Base-by-base conservation (phyloP, 805 yeast genomes). In the Wickerhamomyces subpelliculosus region DNA sequence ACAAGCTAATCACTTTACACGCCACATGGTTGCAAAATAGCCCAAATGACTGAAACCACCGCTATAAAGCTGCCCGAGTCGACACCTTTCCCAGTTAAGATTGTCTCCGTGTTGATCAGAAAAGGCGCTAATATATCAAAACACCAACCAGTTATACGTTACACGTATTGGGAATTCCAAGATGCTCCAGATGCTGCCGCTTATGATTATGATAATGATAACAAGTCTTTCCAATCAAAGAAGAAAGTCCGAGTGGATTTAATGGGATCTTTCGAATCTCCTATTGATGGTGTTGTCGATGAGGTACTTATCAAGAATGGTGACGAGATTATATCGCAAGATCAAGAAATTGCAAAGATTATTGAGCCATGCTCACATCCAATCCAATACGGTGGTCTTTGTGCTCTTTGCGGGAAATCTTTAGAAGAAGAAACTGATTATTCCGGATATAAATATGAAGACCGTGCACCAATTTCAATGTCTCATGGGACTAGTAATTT, bases 381-480 rank as follows among this genome's bases (percentile, higher is more conserved):
- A 2, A 88, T 93, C 21, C 97, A 93, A 49, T 93, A 82, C 54
- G 96, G 95, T 12, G 97, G 97, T 0, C 68, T 90, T 31, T 90
- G 98, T 64, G 97, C 96, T 0, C 61, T 86, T 17, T 90, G 98
- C 58, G 97, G 97, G 6, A 77, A 76, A 41, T 74, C 84, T 8
- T 72, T 93, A 9, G 82, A 73, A 36, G 72, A 65, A 20, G 84
- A 75, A 41, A 81, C 76, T 35, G 97, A 89, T 56, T 87, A 86
- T 53, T 64, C 80, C 3, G 88, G 89, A 5, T 58, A 49, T 26
- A 50, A 54, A 25, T 44, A 48, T 32, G 75, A 74, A 43, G 85
- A 80, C 42, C 61, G 95, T 22, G 95, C 95, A 13, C 84, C 90
- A 2, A 83, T 88, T 22, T 64, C 87, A 23, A 87, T 93, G 87